Percentiles rank a stretch among this genome's conserved stretches.
phyloP scores from a whole-genome alignment of 2,329 filamentous ascomycete genomes.

The Ophiostoma himal-ulmi region DNA sequence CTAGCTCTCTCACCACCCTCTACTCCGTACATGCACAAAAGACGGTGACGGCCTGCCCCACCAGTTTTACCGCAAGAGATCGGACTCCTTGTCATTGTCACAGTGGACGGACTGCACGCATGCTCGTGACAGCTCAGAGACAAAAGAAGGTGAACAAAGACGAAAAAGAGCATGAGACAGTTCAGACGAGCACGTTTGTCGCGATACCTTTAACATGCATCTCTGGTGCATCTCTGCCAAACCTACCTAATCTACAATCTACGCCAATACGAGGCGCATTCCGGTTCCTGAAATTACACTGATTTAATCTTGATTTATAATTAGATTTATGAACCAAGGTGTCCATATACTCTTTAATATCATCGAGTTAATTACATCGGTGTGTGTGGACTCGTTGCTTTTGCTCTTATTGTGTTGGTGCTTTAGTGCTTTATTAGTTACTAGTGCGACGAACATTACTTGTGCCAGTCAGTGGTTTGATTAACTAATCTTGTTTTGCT shows the following conservation, averaged over 20 bases:
- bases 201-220: neutral
- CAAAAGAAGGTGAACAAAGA: constrained; percentile 13
- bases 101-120: neutral
- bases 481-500: constrained; percentile 10
- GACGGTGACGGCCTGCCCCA: constrained; percentile 7
- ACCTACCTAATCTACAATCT: neutral
- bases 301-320: neutral
- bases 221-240: neutral
- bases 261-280: neutral
- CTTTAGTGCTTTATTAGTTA: neutral
- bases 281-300: constrained; percentile 3
- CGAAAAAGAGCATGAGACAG: constrained; percentile 4
- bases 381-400: neutral
- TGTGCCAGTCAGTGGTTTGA: neutral
- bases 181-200: neutral
- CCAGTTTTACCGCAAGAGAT: neutral
- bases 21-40: neutral
- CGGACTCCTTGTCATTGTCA: neutral
- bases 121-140: neutral
- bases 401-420: neutral
- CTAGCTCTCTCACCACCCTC: neutral
- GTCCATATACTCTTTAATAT: no score
- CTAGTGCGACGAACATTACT: no score
- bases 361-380: neutral
- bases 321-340: no score